Evolutionary conservation across 495 filamentous ascomycete species (phyloP), one percentile per base, ranked within the genome.

Genomic region (Venustampulla echinocandica): DNA sequence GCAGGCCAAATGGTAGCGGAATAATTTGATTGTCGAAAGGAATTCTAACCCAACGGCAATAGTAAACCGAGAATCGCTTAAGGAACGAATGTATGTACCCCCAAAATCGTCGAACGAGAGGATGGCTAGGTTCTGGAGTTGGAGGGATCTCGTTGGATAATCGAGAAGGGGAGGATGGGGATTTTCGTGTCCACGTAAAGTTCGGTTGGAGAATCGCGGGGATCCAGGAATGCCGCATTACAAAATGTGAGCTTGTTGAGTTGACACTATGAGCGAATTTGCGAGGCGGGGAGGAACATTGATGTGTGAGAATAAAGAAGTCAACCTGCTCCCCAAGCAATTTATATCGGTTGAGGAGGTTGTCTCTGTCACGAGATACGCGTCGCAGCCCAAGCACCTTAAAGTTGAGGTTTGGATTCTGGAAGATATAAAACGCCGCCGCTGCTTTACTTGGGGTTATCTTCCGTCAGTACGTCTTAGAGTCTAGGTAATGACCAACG

Each of bases 11-110:
- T 27, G 47, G 59, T 47, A 62, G 52, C 23, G 53, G 41, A 39
- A 54, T 46, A 47, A 64, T 60, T 35, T 64, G 55, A 39, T 58
- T 61, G 23, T 64, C 52, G 35, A 54, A 64, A 17, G 46, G 45
- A 30, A 62, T 58, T 19, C 59, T 48, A 27, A 55, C 28, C 55
- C 53, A 61, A 24, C 25, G 21, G 40, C 53, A 65, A 46, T 62
- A 63, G 18, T 32, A 52, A 40, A 41, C 34, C 20, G 53, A 61
- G 42, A 57, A 55, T 25, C 40, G 27, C 37, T 34, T 44, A 4
- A 58, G 17, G 23, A 42, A 52, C 41, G 18, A 30, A 27, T 61
- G 51, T 35, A 60, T 13, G 39, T 57, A 38, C 15, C 49, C 58
- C 52, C 42, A 62, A 47, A 61, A 48, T 49, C 43, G 54, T 30